Base-by-base conservation (phyloP, 257 asterid genomes). In the Parsonsia alboflavescens region DNA sequence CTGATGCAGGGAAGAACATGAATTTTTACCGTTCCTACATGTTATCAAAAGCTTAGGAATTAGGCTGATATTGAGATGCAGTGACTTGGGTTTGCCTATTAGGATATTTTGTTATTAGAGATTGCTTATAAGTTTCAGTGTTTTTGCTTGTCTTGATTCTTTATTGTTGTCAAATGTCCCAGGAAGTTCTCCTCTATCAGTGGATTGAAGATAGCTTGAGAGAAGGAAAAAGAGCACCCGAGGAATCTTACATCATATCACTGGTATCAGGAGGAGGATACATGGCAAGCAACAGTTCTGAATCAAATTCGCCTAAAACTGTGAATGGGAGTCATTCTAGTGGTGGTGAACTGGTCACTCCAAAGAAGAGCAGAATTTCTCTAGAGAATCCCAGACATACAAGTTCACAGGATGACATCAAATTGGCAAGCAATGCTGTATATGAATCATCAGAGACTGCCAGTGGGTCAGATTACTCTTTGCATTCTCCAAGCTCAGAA, bases 131-230 rank as follows among this genome's bases (percentile, higher is more conserved):
- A 11, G 19, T 46, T 36, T n/a, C 26, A 7, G 57, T 10, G 26
- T 30, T 58, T 44, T 30, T 19, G 3, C 21, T 10, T 70, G 48
- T 58, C 44, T 48, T 70, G 46, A 44, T 59, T 63, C 64, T 77
- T 57, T n/a, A 67, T 42, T 71, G 72, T 53, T 75, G 62, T 42
- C 44, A 42, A 50, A n/a, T 21, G 44, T 73, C 17, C 30, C 89
- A 94, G 99, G 87, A 82, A 83, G 82, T 88, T 70, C 85, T 94
- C 72, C 58, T 63, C 80, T 90, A 89, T 80, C 96, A 87, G 81
- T 94, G 97, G 97, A 82, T 94, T 63, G 97, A 90, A 84, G 96
- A 90, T 82, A 84, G 97, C 86, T 87, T 92, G 82, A 82, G 81
- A 83, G 75, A 76, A 54, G 99, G 99, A 61, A 85, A 89, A 80